These are phyloP conservation scores for Bertia moriformis DNA, from an alignment of 2,329 filamentous ascomycete genomes.

Conservation along the genomic window DNA sequence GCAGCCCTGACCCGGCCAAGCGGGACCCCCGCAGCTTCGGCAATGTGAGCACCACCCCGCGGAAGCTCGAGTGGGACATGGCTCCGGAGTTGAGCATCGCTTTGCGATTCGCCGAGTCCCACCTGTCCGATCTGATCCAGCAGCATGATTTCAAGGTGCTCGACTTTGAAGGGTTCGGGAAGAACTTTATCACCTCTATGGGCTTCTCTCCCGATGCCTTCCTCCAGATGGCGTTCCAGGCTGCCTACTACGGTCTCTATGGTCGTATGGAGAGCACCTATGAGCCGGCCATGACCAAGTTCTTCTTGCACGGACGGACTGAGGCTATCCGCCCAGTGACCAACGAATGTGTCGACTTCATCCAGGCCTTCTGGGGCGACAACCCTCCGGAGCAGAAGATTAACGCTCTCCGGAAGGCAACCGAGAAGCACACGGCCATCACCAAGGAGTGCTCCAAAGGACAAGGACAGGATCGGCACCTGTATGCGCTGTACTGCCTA, in stretches of 20 bases:
- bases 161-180: conserved; percentile 79
- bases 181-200: conserved; percentile 95
- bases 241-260: conserved; percentile 92
- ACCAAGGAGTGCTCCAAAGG: conserved; percentile 81
- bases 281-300: conserved; percentile 96
- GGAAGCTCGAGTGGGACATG: conserved; percentile 98
- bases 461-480: conserved; percentile 77
- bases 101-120: conserved; percentile 85
- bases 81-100: conserved; percentile 79
- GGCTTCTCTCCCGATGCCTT: conserved; percentile 95
- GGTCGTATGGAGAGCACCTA: conserved; percentile 89
- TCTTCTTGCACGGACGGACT: conserved; percentile 81
- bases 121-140: conserved; percentile 82
- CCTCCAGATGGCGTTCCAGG: conserved; percentile 97
- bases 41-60: conserved; percentile 81
- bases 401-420: conserved; percentile 69
- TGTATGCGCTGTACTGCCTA: conserved; percentile 86
- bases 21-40: conserved; percentile 82
- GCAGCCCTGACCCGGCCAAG: conserved; percentile 82
- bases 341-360: conserved; percentile 69
- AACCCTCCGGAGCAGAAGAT: conserved; percentile 72
- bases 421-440: conserved; percentile 63
- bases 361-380: conserved; percentile 89
- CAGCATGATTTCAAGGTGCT: conserved; percentile 93
- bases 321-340: conserved; percentile 85